phyloP scores from a whole-genome alignment of 1,139 yeast species.

The Petasospora fabianii region DNA sequence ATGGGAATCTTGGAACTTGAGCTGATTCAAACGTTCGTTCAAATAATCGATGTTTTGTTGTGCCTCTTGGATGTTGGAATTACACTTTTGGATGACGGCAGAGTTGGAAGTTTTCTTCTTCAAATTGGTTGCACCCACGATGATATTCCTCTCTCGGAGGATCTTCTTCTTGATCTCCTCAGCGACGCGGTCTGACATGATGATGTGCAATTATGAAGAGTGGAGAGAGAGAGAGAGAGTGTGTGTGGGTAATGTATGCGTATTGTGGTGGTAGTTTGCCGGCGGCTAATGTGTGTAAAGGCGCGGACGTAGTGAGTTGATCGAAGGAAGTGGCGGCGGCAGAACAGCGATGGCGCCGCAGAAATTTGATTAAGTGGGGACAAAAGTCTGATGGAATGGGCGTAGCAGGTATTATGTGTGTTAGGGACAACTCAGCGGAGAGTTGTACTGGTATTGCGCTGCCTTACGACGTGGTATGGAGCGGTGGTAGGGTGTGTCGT shows the following conservation, averaged over 20 bases:
- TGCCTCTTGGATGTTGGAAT: slow-evolving; percentile 85
- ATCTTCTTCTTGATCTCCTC: slow-evolving; percentile 75
- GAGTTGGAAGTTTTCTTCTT: slow-evolving; percentile 74
- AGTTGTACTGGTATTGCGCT: no score
- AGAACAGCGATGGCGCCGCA: no score
- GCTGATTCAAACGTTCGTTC: slow-evolving; percentile 68
- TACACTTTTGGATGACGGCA: slow-evolving; percentile 85
- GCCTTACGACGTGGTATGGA: no score
- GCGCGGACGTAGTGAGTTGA: no score
- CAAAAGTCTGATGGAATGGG: no score
- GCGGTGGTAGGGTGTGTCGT: neutral
- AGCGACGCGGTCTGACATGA: slow-evolving; percentile 23
- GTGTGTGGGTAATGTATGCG: neutral
- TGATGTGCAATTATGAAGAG: neutral
- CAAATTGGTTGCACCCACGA: slow-evolving; percentile 80
- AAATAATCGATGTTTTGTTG: slow-evolving; percentile 87
- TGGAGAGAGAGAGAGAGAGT: no score
- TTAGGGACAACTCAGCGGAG: no score
- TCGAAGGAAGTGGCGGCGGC: no score
- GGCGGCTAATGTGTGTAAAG: no score
- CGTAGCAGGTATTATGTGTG: no score
- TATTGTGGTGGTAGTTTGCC: neutral
- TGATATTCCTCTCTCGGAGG: slow-evolving; percentile 81
- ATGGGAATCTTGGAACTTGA: slow-evolving; percentile 40
- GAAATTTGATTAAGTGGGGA: no score